Percentiles rank a stretch among this genome's conserved stretches.
These are phyloP conservation scores for Neurospora tetraspora DNA, from an alignment of 495 filamentous ascomycete species.

Conservation along the genomic window DNA sequence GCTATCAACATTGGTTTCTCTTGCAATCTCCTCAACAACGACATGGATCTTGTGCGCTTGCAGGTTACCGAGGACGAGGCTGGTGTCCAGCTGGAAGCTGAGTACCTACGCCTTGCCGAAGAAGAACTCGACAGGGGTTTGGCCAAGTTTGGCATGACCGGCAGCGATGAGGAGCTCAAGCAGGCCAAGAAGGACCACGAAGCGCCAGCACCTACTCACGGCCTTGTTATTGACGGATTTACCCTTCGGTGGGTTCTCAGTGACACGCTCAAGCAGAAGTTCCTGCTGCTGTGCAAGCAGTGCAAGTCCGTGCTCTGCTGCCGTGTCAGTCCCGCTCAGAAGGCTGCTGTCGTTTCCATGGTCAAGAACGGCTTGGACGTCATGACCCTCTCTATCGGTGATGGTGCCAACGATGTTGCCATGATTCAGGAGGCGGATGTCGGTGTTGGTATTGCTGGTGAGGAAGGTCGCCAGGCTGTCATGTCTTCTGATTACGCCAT, in stretches of 20 bases:
- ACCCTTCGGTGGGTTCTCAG: conserved; percentile 82
- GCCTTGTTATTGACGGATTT: conserved; percentile 95
- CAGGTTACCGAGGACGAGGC: conserved; percentile 67
- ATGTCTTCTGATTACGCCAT: conserved; percentile 99
- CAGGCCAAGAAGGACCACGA: conserved; percentile 72
- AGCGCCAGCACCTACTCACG: conserved; percentile 78
- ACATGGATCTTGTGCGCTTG: conserved; percentile 93
- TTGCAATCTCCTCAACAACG: conserved; percentile 92
- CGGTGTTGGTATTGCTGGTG: conserved; percentile 95
- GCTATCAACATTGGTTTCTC: conserved; percentile 99
- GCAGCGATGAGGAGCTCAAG: conserved; percentile 77
- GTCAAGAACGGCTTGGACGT: conserved; percentile 88
- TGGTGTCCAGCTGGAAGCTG: conserved; percentile 22
- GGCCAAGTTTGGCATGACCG: conserved; percentile 64
- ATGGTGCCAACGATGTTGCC: conserved; percentile 97
- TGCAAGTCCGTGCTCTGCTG: conserved; percentile 97
- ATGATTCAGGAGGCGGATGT: conserved; percentile 99
- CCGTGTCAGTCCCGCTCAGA: conserved; percentile 93
- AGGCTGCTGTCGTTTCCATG: conserved; percentile 94
- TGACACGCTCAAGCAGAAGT: conserved; percentile 76
- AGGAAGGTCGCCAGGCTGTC: conserved; percentile 91
- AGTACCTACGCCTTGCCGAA: conserved; percentile 46
- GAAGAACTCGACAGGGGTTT: conserved; percentile 65
- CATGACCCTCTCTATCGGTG: conserved; percentile 93
- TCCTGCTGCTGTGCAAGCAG: conserved; percentile 91